A percentile compares a stretch with the other conserved stretches of the same genome.
These are phyloP conservation scores for Geotrichum australiense DNA, from an alignment of 1,139 yeast genomes.

Conservation along the genomic window DNA sequence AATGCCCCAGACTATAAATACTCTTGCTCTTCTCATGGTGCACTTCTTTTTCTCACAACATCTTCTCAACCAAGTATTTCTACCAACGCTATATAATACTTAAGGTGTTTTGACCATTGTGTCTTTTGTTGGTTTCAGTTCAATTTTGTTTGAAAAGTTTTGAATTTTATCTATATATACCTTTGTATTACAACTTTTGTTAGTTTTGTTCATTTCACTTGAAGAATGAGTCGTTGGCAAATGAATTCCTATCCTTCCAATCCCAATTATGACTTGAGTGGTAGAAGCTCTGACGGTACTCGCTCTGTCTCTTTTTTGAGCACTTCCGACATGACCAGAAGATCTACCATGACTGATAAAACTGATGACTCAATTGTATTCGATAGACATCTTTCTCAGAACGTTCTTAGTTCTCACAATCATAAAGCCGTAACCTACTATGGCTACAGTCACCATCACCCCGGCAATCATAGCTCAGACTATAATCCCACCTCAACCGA, in stretches of 20 bases:
- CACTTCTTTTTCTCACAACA: too few relatives aligned
- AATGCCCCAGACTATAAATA: too few relatives aligned
- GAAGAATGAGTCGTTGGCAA: conserved; percentile 2
- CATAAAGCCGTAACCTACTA: conserved; percentile 2
- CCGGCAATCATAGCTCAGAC: neutral
- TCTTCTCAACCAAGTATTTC: too few relatives aligned
- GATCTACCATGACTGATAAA: conserved; percentile 6
- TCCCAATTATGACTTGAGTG: neutral
- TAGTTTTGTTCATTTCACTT: neutral
- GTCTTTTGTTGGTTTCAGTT: too few relatives aligned
- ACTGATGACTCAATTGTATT: conserved; percentile 15
- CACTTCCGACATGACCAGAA: conserved; percentile 5
- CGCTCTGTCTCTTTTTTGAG: conserved; percentile 6
- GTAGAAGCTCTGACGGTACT: neutral
- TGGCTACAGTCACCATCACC: neutral
- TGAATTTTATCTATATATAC: neutral
- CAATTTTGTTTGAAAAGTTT: neutral
- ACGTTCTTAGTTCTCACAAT: conserved; percentile 14
- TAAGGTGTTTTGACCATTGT: too few relatives aligned
- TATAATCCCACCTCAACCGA: neutral
- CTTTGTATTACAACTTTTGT: neutral
- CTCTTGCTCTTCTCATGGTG: too few relatives aligned
- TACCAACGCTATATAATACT: too few relatives aligned
- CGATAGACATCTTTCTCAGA: conserved; percentile 11
- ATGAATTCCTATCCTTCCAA: neutral